Evolutionary conservation across 179 eudicot genomes (phyloP), one percentile per base, ranked within the genome.

Genomic region (Vitellaria paradoxa): DNA sequence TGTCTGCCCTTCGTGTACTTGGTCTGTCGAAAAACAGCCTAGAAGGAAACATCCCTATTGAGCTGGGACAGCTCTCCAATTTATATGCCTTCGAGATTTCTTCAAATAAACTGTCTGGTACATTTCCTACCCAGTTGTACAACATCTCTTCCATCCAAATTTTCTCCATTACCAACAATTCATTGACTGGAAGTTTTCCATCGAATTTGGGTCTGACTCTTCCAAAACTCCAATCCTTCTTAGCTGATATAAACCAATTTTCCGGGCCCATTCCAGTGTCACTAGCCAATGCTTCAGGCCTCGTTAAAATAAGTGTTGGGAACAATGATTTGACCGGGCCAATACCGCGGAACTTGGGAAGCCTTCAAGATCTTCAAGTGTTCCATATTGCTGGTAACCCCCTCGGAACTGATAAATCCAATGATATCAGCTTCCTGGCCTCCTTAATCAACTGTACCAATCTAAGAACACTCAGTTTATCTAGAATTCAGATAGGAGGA

Each of bases 361-460:
- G 7, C 49, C 49, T 46, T 46, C 49, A 46, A 3, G 49, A 46
- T 4, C 49, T 46, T 4, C 49, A 46, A 46, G 7, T 46, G 4
- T 46, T 46, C 4, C 49, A 7, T 46, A 3, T 4, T 46, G 7
- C 4, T 7, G 7, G 7, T 7, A 46, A 46, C 7, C 4, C 4
- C 4, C 49, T 46, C 4, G 49, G 49, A 46, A 7, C 5, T 3
- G 49, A 7, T 46, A 7, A n/a, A n/a, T 3, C 5, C 49, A 46
- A 46, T 46, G 49, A 46, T 4, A 46, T 3, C 5, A 46, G 7
- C 49, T 3, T 46, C 7, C 49, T 46, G 5, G 7, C 49, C 7
- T 77, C 78, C 14, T 49, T 75, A 75, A 4, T 70, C 61, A 75
- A 75, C 30, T 63, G 70, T 14, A 11, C 78, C 18, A 63, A 52